Percentiles rank a stretch among this genome's conserved stretches.
Evolutionary conservation across 192 early-diverging fungal genomes (phyloP).

Genomic region (Coemansia sp.): DNA sequence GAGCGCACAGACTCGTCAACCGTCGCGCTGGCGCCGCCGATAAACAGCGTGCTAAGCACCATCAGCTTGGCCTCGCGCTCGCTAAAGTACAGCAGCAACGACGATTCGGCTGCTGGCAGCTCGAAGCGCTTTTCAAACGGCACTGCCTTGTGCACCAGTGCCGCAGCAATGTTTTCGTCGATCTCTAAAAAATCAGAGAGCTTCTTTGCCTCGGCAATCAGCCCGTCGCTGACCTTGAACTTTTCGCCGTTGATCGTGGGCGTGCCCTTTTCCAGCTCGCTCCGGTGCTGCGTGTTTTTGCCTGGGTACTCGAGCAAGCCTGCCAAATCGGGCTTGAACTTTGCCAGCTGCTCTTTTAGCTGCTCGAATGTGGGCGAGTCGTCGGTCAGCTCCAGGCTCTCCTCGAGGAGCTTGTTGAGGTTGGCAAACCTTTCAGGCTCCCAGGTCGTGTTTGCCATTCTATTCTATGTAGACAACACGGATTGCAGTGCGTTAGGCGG

Average conservation of each 20-base stretch:
- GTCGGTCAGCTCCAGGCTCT: conserved; percentile 22
- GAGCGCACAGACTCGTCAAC: conserved; percentile 46
- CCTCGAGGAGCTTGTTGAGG: conserved; percentile 38
- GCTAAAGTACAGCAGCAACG: conserved; percentile 63
- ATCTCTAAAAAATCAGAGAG: conserved; percentile 79
- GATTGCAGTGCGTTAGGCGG: no score
- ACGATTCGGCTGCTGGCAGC: conserved; percentile 58
- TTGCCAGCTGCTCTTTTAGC: conserved; percentile 36
- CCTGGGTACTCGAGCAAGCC: conserved; percentile 34
- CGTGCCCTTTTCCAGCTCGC: conserved; percentile 43
- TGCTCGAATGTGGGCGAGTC: conserved; percentile 38
- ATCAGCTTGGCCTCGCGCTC: conserved; percentile 62
- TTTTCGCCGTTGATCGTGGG: conserved; percentile 57
- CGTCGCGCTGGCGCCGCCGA: conserved; percentile 45
- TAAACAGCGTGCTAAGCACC: conserved; percentile 55
- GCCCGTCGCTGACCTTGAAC: conserved; percentile 66
- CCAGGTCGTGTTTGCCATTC: conserved; percentile 48
- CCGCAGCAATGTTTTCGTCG: conserved; percentile 71
- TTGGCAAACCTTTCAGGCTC: conserved; percentile 45
- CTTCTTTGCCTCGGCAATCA: conserved; percentile 59
- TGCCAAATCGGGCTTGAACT: conserved; percentile 40
- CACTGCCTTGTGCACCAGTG: conserved; percentile 57
- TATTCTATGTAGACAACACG: no score
- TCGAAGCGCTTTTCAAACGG: conserved; percentile 55
- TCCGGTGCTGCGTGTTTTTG: conserved; percentile 38